Base-by-base conservation (phyloP, 2,329 filamentous ascomycete species). In the Monosporascus sp. region DNA sequence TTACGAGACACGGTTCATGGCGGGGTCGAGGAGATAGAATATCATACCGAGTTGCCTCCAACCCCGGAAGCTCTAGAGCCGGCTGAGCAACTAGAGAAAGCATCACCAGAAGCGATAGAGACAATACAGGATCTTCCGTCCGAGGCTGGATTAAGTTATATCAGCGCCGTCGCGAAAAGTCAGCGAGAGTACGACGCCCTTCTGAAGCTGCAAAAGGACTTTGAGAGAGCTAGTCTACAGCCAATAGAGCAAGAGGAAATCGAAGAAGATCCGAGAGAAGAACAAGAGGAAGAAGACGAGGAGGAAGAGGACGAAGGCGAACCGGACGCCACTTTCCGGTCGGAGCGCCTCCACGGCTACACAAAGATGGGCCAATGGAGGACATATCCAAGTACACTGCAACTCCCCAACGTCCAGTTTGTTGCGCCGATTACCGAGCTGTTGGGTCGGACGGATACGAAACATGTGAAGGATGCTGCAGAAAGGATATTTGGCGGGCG, bases 401-500 rank as follows among this genome's bases (percentile, higher is more conserved):
- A 81, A n/a, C 72, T 96, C 3, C 91, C 93, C 0, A 80, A 82
- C 58, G 74, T 78, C n/a, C 76, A 81, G 3, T 79, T 97, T 41
- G 78, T 88, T 8, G 73, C 80, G 3, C 91, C 91, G 0, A 84
- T 96, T 18, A 77, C 82, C 2, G 71, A 80, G 5, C 76, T 96
- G 2, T 76, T 97, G 2, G 77, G 78, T 15, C 76, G 85, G 52
- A 82, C 84, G 51, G 82, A 90, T 53, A 82, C 85, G 44, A 87
- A 84, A 52, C 94, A 99, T 65, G 75, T 97, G 35, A 77, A 79
- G 37, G 80, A 87, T 52, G 80, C 87, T 1, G 89, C 92, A 0
- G 83, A 89, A 59, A 80, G 77, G 44, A 78, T 83, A 1, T 93
- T 96, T 66, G 93, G 92, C 44, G 93, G 93, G 0, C 71, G 72